Conservation (phyloP, 2,329 filamentous ascomycete species). For the Cordyceps pruinosa region DNA sequence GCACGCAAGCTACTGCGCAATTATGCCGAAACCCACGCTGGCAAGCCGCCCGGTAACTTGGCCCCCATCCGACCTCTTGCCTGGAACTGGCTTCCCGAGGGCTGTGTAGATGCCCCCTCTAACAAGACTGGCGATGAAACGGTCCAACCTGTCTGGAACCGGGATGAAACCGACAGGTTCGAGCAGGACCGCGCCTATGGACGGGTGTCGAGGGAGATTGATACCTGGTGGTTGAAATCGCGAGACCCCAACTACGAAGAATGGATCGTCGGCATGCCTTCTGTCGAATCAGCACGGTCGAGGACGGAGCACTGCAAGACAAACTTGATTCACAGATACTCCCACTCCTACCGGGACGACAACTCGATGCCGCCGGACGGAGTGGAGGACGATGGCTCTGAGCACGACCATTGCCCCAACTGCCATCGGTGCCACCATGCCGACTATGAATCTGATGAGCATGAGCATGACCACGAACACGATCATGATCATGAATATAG, state of each 20-base stretch:
- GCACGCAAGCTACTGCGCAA: constrained; percentile 48
- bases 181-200: constrained; percentile 54
- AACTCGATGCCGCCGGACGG: constrained; percentile 30
- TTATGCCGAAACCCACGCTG: constrained; percentile 44
- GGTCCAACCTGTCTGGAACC: constrained; percentile 42
- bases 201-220: constrained; percentile 56
- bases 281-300: constrained; percentile 51
- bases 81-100: constrained; percentile 49
- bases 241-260: constrained; percentile 54
- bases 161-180: constrained; percentile 48
- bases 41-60: constrained; percentile 43
- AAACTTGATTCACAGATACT: constrained; percentile 51
- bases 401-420: constrained; percentile 25
- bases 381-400: constrained; percentile 33
- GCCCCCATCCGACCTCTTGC: constrained; percentile 44
- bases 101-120: constrained; percentile 22
- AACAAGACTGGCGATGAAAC: constrained; percentile 35
- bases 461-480: constrained; percentile 38
- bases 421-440: constrained; percentile 18
- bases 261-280: constrained; percentile 53
- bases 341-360: constrained; percentile 36
- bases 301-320: constrained; percentile 52
- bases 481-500: constrained; percentile 21
- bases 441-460: constrained; percentile 45
- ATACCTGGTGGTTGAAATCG: constrained; percentile 57